Base-by-base conservation (phyloP, 176 grass and related monocot species). In the Cymbopogon citratus region DNA sequence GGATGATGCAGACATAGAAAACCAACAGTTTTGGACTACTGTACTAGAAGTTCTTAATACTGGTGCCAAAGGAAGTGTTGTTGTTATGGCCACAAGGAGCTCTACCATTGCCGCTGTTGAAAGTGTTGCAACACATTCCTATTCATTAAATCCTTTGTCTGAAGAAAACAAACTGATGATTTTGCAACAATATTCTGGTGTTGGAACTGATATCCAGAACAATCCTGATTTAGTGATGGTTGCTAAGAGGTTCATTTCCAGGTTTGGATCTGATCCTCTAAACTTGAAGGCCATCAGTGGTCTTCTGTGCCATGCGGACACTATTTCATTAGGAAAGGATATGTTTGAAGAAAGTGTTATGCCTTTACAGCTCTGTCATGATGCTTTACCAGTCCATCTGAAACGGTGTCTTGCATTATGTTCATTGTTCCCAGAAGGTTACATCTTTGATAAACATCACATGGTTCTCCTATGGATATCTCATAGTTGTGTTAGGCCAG, bases 351-450 rank as follows among this genome's bases (percentile, higher is more conserved):
- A 0, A 5, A 27, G 23, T 11, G 52, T 29, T 3, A 19, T 38
- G 3, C 66, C 63, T 66, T 71, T 85, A 75, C 43, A 26, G 12
- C 23, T 86, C 6, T 81, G 83, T 3, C 66, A 83, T 25, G 70
- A 63, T 25, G 39, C 24, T 31, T 67, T 86, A 27, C 83, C 83
- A 3, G 26, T 27, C 6, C 34, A 79, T 76, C 66, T 92, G 13
- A 86, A 84, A 19, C 45, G 21, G 21, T 89, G 86, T 59, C 51
- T 92, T 21, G 46, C 57, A 33, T 83, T 88, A 2, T 86, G 82
- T 70, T 87, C 64, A 10, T 77, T 91, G 60, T 87, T 90, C 81
- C 84, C 84, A 24, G 24, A 66, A 49, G 59, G 28, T 7, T 80
- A 69, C 18, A 39, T 90, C 11, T 80, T 87, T 72, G 65, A 38